Evolutionary conservation across 2,329 filamentous ascomycete genomes (phyloP).

Genomic region (Alternaria metachromatica): DNA sequence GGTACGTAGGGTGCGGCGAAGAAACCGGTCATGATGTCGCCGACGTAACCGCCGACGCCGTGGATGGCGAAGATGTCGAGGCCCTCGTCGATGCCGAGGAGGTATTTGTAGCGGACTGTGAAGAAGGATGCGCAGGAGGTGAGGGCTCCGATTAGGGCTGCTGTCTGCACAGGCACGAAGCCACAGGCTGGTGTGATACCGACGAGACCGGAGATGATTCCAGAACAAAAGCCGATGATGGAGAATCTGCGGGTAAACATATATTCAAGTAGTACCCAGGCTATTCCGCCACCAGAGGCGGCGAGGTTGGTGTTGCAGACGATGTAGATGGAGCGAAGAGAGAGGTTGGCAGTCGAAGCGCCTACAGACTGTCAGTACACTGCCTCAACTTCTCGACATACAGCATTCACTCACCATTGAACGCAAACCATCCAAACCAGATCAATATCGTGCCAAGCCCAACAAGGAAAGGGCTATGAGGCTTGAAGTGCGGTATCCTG

Average conservation of each 20-base stretch:
- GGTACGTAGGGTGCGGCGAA: constrained; percentile 61
- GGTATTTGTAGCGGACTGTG: constrained; percentile 56
- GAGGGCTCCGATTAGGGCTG: constrained; percentile 60
- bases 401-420: constrained; percentile 46
- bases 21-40: constrained; percentile 63
- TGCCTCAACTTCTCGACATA: background rate
- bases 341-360: constrained; percentile 57
- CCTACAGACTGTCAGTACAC: constrained; percentile 12
- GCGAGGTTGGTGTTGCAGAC: constrained; percentile 67
- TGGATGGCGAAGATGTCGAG: constrained; percentile 68
- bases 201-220: constrained; percentile 64
- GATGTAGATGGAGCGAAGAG: constrained; percentile 61
- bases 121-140: constrained; percentile 58
- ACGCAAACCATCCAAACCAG: constrained; percentile 47
- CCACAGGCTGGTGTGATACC: constrained; percentile 66
- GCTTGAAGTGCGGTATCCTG: constrained; percentile 67
- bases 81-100: constrained; percentile 63
- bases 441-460: constrained; percentile 72
- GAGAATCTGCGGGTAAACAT: constrained; percentile 57
- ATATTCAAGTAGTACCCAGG: constrained; percentile 63
- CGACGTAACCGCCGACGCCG: constrained; percentile 65
- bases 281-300: constrained; percentile 61
- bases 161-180: constrained; percentile 60
- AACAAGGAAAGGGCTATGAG: constrained; percentile 77
- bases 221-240: constrained; percentile 60